Base-by-base conservation (phyloP, 176 grass and related monocot genomes). In the Aegilops tauschii region DNA sequence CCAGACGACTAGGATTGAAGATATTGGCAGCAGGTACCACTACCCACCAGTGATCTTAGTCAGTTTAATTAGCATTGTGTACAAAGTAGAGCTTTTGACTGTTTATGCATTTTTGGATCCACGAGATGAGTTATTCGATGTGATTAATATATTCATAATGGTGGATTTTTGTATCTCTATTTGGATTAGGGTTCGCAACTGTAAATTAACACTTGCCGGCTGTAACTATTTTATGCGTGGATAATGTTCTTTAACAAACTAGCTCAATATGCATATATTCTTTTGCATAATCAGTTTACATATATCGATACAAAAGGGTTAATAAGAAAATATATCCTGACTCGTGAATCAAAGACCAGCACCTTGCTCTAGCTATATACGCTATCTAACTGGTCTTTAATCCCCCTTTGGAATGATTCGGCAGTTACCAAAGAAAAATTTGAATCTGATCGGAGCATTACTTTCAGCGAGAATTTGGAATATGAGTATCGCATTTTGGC, bases 271-370 rank as follows among this genome's bases (percentile, higher is more conserved):
- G 45, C 14, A 76, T 31, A 76, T 76, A 52, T 76, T 76, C 44
- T 20, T 23, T 75, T 75, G 25, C 25, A 50, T 14, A 16, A 75
- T 29, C 73, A 6, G 21, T 73, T 37, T 13, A 73, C 36, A 67
- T 16, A 72, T 72, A 72, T 74, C 8, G 47, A 56, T 34, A 54
- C 1, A 28, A 5, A 56, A 10, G 28, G 47, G 74, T 18, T 56
- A 31, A 56, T 77, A 77, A 54, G 8, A 76, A 32, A 56, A 52
- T 21, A 77, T 77, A 77, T 77, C 74, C 28, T 32, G 74, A 56
- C 47, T 56, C 28, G 28, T 34, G 74, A 77, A 5, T 20, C 45
- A 77, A 77, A 77, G 47, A 32, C 28, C 74, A 52, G 27, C 70
- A 47, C 20, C 27, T 31, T 16, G 16, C 7, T 12, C 20, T 49